Evolutionary conservation across 139 green algal genomes (phyloP).

Genomic region (Tetradesmus obliquus): DNA sequence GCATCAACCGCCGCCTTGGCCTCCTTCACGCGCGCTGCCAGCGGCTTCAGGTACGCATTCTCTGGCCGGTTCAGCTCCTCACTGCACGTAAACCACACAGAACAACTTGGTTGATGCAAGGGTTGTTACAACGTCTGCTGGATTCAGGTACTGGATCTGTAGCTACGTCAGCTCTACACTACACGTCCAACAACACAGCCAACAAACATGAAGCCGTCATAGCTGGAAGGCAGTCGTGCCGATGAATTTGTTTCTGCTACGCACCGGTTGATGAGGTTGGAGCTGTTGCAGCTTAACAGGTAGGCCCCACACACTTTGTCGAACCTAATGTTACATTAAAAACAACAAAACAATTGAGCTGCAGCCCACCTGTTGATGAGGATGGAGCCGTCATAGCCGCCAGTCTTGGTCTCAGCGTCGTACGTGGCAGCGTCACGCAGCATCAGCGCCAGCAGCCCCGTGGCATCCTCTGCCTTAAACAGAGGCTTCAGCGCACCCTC

Average conservation of each 20-base stretch:
- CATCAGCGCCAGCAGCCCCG: constrained; percentile 66
- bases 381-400: constrained; percentile 85
- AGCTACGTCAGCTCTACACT: too few species aligned
- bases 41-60: constrained; percentile 72
- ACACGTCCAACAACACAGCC: background rate
- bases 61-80: constrained; percentile 80
- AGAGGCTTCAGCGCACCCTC: constrained; percentile 47
- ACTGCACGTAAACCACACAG: constrained; percentile 46
- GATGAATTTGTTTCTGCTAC: too few species aligned
- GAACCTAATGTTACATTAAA: too few species aligned
- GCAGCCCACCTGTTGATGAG: constrained; percentile 52
- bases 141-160: too few species aligned
- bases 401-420: constrained; percentile 74
- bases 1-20: constrained; percentile 78
- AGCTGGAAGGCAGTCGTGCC: too few species aligned
- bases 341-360: too few species aligned
- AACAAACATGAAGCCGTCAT: background rate
- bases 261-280: too few species aligned
- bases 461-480: constrained; percentile 67
- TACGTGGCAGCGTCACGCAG: constrained; percentile 83
- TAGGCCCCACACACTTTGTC: too few species aligned
- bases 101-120: too few species aligned
- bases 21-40: constrained; percentile 66
- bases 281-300: too few species aligned
- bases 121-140: too few species aligned